A percentile compares a stretch with the other conserved stretches of the same genome.
Conservation (phyloP, 2,329 filamentous ascomycete species). For the Cytospora piceicola region DNA sequence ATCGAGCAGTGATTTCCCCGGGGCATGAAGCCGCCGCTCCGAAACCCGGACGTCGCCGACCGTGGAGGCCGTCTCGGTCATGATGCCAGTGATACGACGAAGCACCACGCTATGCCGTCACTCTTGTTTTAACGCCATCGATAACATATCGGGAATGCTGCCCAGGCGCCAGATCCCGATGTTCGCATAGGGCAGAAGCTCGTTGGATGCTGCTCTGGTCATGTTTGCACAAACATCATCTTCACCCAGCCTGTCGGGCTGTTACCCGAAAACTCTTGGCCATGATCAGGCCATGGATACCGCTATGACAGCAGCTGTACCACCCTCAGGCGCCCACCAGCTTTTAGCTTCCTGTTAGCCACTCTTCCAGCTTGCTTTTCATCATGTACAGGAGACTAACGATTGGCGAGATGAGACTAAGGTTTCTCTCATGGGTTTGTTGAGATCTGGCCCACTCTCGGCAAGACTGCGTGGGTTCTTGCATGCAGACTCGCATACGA, state of each 20-base stretch:
- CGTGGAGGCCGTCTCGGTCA: not conserved
- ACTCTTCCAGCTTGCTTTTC: not conserved
- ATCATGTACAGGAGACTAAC: not conserved
- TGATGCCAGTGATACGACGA: not conserved
- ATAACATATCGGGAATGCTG: not conserved
- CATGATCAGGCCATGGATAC: slow-evolving; percentile 3
- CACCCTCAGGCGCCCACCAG: not conserved
- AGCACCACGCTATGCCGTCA: not conserved
- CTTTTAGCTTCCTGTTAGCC: not conserved
- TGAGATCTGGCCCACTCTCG: slow-evolving; percentile 22
- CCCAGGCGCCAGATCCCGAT: slow-evolving; percentile 5
- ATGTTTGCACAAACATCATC: not conserved
- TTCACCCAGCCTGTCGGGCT: slow-evolving; percentile 14
- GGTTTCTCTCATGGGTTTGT: slow-evolving; percentile 17
- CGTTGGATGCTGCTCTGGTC: slow-evolving; percentile 2
- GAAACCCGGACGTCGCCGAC: not conserved
- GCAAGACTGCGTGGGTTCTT: slow-evolving; percentile 21
- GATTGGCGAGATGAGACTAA: slow-evolving; percentile 24
- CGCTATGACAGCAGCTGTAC: slow-evolving; percentile 1
- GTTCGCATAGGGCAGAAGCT: slow-evolving; percentile 3
- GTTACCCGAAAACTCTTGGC: not conserved
- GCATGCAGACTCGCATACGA: slow-evolving; percentile 23
- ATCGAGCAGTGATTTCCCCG: not conserved
- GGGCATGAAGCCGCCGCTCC: not conserved
- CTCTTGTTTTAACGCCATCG: not conserved